phyloP scores from a whole-genome alignment of 306 rosid genomes.

The Lagenaria siceraria region DNA sequence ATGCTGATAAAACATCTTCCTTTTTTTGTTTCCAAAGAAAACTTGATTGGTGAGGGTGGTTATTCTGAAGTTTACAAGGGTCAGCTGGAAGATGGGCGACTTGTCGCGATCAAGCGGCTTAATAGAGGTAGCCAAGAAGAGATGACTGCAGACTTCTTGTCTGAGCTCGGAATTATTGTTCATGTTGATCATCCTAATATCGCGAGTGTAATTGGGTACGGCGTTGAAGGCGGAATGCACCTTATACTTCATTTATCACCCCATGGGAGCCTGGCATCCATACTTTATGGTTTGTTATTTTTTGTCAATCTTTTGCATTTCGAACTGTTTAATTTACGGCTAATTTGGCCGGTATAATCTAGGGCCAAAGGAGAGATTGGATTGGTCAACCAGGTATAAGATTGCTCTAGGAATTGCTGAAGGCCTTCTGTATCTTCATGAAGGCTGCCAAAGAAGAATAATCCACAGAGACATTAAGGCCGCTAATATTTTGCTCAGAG shows the following conservation, averaged over 20 bases:
- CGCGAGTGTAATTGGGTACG: slow-evolving; percentile 87
- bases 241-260: slow-evolving; percentile 94
- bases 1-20: slow-evolving; percentile 16
- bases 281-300: slow-evolving; percentile 63
- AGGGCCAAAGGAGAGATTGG: slow-evolving; percentile 76
- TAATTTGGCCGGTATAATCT: slow-evolving; percentile 4
- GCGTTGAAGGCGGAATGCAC: slow-evolving; percentile 98
- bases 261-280: slow-evolving; percentile 75
- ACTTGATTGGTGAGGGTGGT: slow-evolving; percentile 95
- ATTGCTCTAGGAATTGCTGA: slow-evolving; percentile 75
- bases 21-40: slow-evolving; percentile 31
- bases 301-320: slow-evolving; percentile 5
- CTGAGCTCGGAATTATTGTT: slow-evolving; percentile 93
- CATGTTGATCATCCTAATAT: slow-evolving; percentile 94
- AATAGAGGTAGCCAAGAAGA: slow-evolving; percentile 78
- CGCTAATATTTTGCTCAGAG: slow-evolving; percentile 74
- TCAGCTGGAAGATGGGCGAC: slow-evolving; percentile 55
- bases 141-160: slow-evolving; percentile 92
- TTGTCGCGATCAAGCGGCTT: slow-evolving; percentile 66
- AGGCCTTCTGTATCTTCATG: slow-evolving; percentile 85
- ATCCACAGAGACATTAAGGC: slow-evolving; percentile 97
- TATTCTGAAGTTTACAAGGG: slow-evolving; percentile 93
- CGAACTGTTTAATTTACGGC: slow-evolving; percentile 1
- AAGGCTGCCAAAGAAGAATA: slow-evolving; percentile 88
- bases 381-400: slow-evolving; percentile 64